Evolutionary conservation across 129 eudicot species (phyloP).

Genomic region (Solidago caesia): DNA sequence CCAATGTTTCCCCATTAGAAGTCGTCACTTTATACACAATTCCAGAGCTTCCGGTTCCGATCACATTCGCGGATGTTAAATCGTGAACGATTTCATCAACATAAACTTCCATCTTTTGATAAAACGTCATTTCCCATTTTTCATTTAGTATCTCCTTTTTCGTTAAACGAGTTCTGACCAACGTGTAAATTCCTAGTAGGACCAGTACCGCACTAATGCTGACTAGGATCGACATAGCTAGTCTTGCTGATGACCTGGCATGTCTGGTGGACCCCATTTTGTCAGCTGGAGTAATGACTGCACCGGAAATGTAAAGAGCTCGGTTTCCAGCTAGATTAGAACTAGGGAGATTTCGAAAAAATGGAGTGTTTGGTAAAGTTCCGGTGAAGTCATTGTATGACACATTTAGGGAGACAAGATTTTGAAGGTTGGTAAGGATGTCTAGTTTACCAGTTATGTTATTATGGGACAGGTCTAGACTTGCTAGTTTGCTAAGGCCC

Average conservation of each 20-base stretch:
- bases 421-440: conserved; percentile 56
- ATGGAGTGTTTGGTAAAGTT: conserved; percentile 66
- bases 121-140: conserved; percentile 76
- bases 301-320: conserved; percentile 50
- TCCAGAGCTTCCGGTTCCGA: conserved; percentile 97
- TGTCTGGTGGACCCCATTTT: conserved; percentile 32
- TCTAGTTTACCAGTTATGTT: conserved; percentile 58
- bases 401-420: conserved; percentile 84
- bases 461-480: conserved; percentile 81
- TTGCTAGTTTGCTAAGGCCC: conserved; percentile 63
- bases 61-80: conserved; percentile 74
- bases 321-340: conserved; percentile 62
- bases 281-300: conserved; percentile 43
- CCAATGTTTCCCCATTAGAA: conserved; percentile 68
- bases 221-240: conserved; percentile 82
- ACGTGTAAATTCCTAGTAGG: conserved; percentile 59
- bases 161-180: conserved; percentile 45
- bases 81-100: conserved; percentile 64
- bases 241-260: conserved; percentile 48
- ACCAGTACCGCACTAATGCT: conserved; percentile 71
- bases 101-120: conserved; percentile 83
- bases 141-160: conserved; percentile 26
- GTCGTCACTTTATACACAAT: conserved; percentile 78
- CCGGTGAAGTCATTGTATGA: conserved; percentile 92
- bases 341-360: conserved; percentile 66